Base-by-base conservation (phyloP, 1,284 basidiomycete species). In the Naganishia sp. region DNA sequence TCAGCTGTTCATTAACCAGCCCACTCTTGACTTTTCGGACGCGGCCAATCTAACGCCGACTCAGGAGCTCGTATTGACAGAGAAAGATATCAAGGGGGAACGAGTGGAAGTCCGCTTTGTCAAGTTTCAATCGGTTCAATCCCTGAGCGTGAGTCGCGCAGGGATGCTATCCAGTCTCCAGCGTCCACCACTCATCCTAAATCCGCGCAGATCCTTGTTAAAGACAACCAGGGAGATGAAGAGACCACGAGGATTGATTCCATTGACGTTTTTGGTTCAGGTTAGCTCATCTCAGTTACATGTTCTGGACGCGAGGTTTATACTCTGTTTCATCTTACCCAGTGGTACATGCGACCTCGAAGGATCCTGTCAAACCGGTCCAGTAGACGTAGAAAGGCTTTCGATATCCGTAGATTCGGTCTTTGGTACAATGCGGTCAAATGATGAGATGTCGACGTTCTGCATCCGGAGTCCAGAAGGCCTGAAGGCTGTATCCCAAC, bases 211-310 rank as follows among this genome's bases (percentile, higher is more conserved):
- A 61, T 11, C 25, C 15, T 32, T 25, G 3, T 93, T 28, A 84
- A 84, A 66, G 86, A 86, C 28, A 92, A 93, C 73, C 88, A 90
- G 70, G 88, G 85, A 13, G 86, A 78, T 47, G 86, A 85, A 57
- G 88, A 91, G 54, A 85, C 86, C 71, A 92, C 90, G 18, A 83
- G 88, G 49, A 89, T 93, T 70, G 88, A 92, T 76, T 85, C 82
- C 28, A 81, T 93, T 61, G 90, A 93, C 74, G 75, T 92, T 15
- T 84, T 87, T 58, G 90, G 90, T 6, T 72, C 70, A 15, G 55
- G 69, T 70, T 46, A 51, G 47, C 15, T 25, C 9, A 7, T 6
- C 43, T 31, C 4, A 13, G n/a, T 9, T 9, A 39, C 21, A 25
- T 21, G 4, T 25, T 35, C 43, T 31, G 9, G 25, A 23, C 28